Evolutionary conservation across 495 filamentous ascomycete species (phyloP).

Genomic region (Cladorrhinum samala): DNA sequence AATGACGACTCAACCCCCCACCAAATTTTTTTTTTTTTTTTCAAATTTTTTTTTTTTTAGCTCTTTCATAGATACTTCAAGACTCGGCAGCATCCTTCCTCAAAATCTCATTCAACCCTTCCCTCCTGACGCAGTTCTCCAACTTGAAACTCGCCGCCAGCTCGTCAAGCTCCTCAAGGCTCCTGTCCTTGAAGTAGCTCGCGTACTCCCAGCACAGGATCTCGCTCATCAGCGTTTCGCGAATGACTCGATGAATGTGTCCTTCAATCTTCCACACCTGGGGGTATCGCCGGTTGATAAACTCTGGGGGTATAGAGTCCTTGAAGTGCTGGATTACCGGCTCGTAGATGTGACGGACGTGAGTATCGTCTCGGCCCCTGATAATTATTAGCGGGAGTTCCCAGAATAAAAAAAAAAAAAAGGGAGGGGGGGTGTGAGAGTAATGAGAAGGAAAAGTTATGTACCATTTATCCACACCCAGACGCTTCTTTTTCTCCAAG

Average conservation of each 20-base stretch:
- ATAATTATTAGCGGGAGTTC: neutral
- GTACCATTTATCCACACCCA: conserved; percentile 46
- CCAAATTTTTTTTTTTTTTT: too few species aligned
- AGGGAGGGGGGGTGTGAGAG: too few species aligned
- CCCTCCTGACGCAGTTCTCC: conserved; percentile 50
- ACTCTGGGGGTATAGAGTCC: conserved; percentile 18
- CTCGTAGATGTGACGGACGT: conserved; percentile 24
- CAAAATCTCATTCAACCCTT: conserved; percentile 52
- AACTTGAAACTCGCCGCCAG: conserved; percentile 52
- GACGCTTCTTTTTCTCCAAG: conserved; percentile 47
- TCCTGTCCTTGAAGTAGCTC: conserved; percentile 49
- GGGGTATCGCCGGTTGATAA: conserved; percentile 45
- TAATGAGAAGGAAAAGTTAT: neutral
- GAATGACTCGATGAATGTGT: conserved; percentile 46
- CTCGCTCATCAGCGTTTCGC: conserved; percentile 48
- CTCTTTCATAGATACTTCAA: too few species aligned
- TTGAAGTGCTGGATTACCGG: conserved; percentile 23
- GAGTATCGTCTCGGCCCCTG: conserved; percentile 40
- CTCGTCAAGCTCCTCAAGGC: conserved; percentile 47
- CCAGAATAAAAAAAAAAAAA: neutral
- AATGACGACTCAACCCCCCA: too few species aligned
- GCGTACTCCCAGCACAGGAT: conserved; percentile 54
- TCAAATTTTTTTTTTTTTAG: too few species aligned
- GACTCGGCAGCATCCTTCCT: conserved; percentile 13
- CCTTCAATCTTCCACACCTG: conserved; percentile 51